Conservation (phyloP, 1,284 basidiomycete species). For the Leccinum subrobustum region DNA sequence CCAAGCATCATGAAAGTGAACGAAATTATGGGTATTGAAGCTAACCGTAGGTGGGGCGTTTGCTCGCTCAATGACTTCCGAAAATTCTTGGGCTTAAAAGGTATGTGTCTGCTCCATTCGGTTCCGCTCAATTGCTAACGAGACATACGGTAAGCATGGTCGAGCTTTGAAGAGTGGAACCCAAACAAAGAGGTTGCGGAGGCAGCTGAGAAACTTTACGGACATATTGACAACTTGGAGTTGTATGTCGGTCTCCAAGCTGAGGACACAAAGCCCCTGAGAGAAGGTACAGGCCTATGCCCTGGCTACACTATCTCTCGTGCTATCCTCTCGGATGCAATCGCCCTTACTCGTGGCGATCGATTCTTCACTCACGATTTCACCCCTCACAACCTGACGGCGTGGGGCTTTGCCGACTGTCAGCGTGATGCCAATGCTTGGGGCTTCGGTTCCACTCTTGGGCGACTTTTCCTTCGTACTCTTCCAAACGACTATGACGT, state of each 20-base stretch:
- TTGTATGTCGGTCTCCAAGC: conserved; percentile 75
- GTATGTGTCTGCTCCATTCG: conserved; percentile 38
- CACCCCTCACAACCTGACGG: conserved; percentile 77
- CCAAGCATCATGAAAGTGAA: conserved; percentile 74
- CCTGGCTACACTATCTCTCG: conserved; percentile 84
- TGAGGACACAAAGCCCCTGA: conserved; percentile 73
- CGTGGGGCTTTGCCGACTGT: conserved; percentile 81
- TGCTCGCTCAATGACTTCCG: conserved; percentile 88
- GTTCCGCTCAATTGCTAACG: neutral
- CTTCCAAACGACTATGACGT: conserved; percentile 68
- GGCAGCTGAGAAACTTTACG: conserved; percentile 76
- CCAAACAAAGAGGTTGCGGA: conserved; percentile 66
- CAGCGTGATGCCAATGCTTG: conserved; percentile 66
- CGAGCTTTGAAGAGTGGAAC: conserved; percentile 82
- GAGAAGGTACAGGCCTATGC: conserved; percentile 79
- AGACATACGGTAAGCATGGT: conserved; percentile 43
- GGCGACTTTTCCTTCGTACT: conserved; percentile 69
- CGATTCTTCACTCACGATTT: conserved; percentile 82
- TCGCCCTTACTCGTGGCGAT: conserved; percentile 80
- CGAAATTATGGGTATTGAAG: conserved; percentile 82
- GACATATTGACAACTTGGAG: conserved; percentile 77
- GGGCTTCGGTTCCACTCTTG: conserved; percentile 74
- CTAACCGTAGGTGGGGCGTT: conserved; percentile 77
- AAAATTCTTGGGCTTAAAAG: conserved; percentile 73
- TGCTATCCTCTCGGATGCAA: conserved; percentile 87